These are phyloP conservation scores for Senna tora DNA, from an alignment of 306 rosid genomes.

Conservation along the genomic window DNA sequence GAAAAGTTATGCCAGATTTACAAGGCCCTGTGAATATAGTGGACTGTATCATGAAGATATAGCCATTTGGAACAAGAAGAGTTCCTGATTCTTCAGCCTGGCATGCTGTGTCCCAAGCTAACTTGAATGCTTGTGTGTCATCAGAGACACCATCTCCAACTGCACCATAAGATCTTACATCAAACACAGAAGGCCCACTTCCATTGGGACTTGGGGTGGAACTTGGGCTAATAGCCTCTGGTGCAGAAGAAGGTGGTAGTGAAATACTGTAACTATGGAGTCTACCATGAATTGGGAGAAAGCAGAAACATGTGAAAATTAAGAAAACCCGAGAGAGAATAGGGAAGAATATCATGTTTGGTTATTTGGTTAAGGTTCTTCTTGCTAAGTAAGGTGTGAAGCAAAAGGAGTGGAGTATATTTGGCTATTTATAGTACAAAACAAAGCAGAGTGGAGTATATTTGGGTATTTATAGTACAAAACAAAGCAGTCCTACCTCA, in stretches of 20 bases:
- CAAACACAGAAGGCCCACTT: conserved; percentile 28
- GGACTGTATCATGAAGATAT: conserved; percentile 50
- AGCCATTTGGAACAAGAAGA: conserved; percentile 52
- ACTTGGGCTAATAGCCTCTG: conserved; percentile 19
- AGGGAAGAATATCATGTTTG: conserved; percentile 29
- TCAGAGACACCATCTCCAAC: conserved; percentile 62
- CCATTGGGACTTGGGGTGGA: no score
- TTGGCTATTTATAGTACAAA: conserved; percentile 16
- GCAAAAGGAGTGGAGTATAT: conserved; percentile 4
- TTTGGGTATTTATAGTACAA: conserved; percentile 13
- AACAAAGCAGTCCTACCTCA: neutral
- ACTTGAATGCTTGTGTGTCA: conserved; percentile 62
- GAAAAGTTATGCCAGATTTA: conserved; percentile 31
- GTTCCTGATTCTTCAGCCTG: conserved; percentile 40
- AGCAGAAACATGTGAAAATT: neutral
- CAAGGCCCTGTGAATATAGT: conserved; percentile 56
- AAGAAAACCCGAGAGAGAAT: conserved; percentile 13
- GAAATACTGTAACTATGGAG: conserved; percentile 2
- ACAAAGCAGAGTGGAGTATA: conserved; percentile 8
- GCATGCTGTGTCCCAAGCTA: conserved; percentile 76
- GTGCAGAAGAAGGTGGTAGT: conserved; percentile 27
- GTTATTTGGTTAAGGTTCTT: neutral
- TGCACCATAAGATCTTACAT: conserved; percentile 63
- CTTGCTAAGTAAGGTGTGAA: neutral
- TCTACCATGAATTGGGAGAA: conserved; percentile 18